Base-by-base conservation (phyloP, 331 rosid species). In the Malus hybrid region DNA sequence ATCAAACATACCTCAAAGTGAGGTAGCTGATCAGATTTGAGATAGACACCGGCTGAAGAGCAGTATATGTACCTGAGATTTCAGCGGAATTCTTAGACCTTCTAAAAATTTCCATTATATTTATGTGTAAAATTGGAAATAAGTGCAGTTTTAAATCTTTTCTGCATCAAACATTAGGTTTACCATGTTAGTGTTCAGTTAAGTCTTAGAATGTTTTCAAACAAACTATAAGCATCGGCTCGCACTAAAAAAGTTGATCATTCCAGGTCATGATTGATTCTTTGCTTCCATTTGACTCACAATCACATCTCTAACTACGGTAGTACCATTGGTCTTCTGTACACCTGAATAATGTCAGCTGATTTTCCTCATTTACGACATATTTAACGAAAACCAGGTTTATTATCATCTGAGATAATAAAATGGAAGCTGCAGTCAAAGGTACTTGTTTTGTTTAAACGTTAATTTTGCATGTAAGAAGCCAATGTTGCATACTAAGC, bases 1-100 rank as follows among this genome's bases (percentile, higher is more conserved):
- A 71, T 52, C 11, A 65, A 28, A 79, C 87, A 79, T 63, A 90
- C 97, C 96, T 93, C 98, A 71, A 82, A 85, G 56, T 93, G 98
- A 72, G 98, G 97, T 61, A 83, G 75, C 65, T 86, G 77, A 83
- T 91, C 98, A 65, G 96, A 83, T 82, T 93, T 91, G 75, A 87
- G 96, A 80, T 92, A 92, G 19, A 94, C 97, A 75, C 99, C 99
- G 0, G 99, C 99, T 55, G 97, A 94, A 72, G 99, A 94, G 78
- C 97, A 94, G 96, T 94, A 94, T 72, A 94, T 94, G 86, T 80
- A 92, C 92, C 99, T 94, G 90, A 85, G 50, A 83, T 71, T 5
- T 70, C 52, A 69, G 48, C 32, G 36, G 56, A 36, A 69, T 69
- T 59, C 27, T 31, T 42, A 50, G 19, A 28, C 24, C 34, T 13